These are phyloP conservation scores for Amorphotheca resinae DNA, from an alignment of 495 filamentous ascomycete species.

Conservation along the genomic window DNA sequence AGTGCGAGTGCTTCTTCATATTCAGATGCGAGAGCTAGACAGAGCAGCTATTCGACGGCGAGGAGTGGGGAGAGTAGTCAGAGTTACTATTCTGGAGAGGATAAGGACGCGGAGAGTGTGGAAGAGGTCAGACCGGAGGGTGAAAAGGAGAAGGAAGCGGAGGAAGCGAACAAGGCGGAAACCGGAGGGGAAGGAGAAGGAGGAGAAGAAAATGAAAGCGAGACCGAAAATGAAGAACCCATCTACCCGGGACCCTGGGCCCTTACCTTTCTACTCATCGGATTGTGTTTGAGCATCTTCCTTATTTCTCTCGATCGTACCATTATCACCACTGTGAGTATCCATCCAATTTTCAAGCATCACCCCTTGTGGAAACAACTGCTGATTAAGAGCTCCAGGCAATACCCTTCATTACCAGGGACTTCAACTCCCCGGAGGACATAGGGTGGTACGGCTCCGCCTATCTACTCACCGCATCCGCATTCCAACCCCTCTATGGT, in stretches of 20 bases:
- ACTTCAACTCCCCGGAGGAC: slow-evolving; percentile 32
- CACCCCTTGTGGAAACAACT: slow-evolving; percentile 2
- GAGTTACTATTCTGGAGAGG: too few relatives aligned
- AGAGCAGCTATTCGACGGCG: too few relatives aligned
- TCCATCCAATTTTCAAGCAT: neutral
- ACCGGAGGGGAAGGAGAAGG: slow-evolving; percentile 8
- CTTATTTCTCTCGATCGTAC: slow-evolving; percentile 31
- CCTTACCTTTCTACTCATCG: slow-evolving; percentile 22
- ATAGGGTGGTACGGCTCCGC: slow-evolving; percentile 44
- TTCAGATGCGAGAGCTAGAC: too few relatives aligned
- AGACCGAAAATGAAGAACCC: slow-evolving; percentile 12
- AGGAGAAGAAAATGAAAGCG: slow-evolving; percentile 5
- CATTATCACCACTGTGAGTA: slow-evolving; percentile 30
- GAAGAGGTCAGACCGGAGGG: too few relatives aligned
- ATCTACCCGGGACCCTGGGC: slow-evolving; percentile 22
- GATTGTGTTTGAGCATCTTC: slow-evolving; percentile 28
- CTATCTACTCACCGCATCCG: slow-evolving; percentile 36
- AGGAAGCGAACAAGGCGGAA: too few relatives aligned
- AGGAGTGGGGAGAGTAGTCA: too few relatives aligned
- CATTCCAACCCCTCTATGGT: slow-evolving; percentile 35
- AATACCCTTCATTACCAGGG: slow-evolving; percentile 34
- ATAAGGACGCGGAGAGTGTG: too few relatives aligned
- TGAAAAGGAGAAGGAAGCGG: slow-evolving; percentile 1
- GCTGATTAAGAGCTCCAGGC: slow-evolving; percentile 29
- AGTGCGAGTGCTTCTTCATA: neutral